Conservation (phyloP, 768 basidiomycete species). For the Tephrocybe sp. region DNA sequence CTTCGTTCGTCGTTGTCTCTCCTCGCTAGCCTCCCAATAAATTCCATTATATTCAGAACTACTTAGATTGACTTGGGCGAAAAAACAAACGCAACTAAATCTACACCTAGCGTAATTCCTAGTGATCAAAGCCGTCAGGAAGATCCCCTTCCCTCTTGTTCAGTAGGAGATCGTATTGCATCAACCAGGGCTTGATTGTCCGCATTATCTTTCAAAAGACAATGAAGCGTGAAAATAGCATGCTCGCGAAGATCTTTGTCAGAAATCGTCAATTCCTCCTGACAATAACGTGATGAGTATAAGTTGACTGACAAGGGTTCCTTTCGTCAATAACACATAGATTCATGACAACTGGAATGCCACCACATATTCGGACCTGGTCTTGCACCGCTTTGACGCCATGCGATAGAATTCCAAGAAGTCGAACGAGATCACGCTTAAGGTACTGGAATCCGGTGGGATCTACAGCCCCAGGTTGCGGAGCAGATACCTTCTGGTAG, state of each 20-base stretch:
- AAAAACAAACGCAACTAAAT: too few relatives aligned
- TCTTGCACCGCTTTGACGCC: slow-evolving; percentile 69
- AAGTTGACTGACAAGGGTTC: slow-evolving; percentile 78
- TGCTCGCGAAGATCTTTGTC: slow-evolving; percentile 83
- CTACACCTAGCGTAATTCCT: neutral
- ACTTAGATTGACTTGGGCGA: too few relatives aligned
- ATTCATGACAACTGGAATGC: slow-evolving; percentile 81
- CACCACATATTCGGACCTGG: slow-evolving; percentile 63
- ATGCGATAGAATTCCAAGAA: slow-evolving; percentile 77
- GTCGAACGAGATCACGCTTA: slow-evolving; percentile 86
- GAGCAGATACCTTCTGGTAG: slow-evolving; percentile 18
- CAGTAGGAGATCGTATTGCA: slow-evolving; percentile 59
- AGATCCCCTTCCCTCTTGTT: slow-evolving; percentile 57
- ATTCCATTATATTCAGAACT: neutral
- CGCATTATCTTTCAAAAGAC: slow-evolving; percentile 69
- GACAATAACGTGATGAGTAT: slow-evolving; percentile 8
- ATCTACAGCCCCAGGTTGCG: slow-evolving; percentile 28
- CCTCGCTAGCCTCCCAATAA: neutral
- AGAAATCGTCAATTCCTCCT: slow-evolving; percentile 4
- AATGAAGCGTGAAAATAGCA: slow-evolving; percentile 81
- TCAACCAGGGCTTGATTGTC: slow-evolving; percentile 82
- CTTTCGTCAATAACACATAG: slow-evolving; percentile 88
- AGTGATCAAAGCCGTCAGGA: neutral
- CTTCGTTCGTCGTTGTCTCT: too few relatives aligned
- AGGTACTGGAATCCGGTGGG: slow-evolving; percentile 74